Evolutionary conservation across 768 basidiomycete species (phyloP), one percentile per base, ranked within the genome.

Genomic region (Tricholoma sp.): DNA sequence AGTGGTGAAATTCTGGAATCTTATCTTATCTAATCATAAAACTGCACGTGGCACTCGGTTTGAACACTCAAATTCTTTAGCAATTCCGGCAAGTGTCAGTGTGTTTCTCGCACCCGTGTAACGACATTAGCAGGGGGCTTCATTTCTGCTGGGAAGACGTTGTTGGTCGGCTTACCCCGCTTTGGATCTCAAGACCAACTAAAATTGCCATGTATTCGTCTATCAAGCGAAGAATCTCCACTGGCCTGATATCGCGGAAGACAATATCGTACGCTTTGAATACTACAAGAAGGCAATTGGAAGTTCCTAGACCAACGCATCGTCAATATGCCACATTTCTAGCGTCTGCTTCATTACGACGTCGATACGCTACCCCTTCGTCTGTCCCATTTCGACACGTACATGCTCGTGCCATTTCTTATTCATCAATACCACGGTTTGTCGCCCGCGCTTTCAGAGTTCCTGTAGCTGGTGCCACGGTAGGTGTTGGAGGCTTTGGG

Each of bases 401-500:
- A 55, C 88, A 91, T 65, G 78, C 81, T 41, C 84, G 91, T 35
- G 83, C 87, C 9, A 76, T 93, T 27, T 95, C 93, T 6, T 96
- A 96, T 69, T 79, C 86, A 4, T 88, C 92, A 9, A 88, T 97
- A 59, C 94, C 94, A n/a, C 78, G 85, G 61, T 90, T 96, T 61
- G 83, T 96, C 46, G 85, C 88, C 0, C 81, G 92, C 46, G 94
- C 94, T 0, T 94, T 97, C 66, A 79, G 89, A 52, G 85, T 97
- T 1, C 94, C 94, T 24, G 80, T 93, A 58, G 94, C 92, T 14
- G 93, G 89, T 5, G 89, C 86, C 34, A 92, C 92, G 1, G 82
- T 95, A 22, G 95, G 95, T 4, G 94, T 89, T 0, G 95, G 95
- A 9, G 88, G 92, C 0, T 75, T 96, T 56, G 92, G 91, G 4